Evolutionary conservation across 2,329 filamentous ascomycete species (phyloP).

Genomic region (Trichoderma afroharzianum): DNA sequence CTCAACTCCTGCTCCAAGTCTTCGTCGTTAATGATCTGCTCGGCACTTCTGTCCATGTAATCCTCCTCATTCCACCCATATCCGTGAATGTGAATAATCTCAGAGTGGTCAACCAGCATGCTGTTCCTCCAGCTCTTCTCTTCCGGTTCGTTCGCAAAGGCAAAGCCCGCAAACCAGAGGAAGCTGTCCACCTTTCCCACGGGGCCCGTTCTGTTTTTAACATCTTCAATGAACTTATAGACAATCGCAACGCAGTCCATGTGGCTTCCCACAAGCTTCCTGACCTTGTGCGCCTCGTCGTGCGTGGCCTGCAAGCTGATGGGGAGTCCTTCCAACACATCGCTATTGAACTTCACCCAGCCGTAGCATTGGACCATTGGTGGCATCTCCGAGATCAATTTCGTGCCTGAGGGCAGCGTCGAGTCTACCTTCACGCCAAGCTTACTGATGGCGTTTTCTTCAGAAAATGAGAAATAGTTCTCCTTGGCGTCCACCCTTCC

Average conservation of each 20-base stretch:
- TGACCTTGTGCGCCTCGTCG: not conserved
- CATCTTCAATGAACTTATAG: slow-evolving; percentile 13
- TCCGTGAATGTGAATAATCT: not conserved
- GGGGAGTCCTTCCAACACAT: not conserved
- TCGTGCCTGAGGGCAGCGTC: not conserved
- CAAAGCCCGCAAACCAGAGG: slow-evolving; percentile 11
- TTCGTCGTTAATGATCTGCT: not conserved
- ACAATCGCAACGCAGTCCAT: not conserved
- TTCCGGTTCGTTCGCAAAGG: not conserved
- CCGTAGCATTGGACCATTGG: slow-evolving; percentile 8
- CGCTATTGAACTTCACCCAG: slow-evolving; percentile 12
- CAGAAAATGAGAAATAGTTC: not conserved
- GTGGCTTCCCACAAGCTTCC: not conserved
- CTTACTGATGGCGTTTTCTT: not conserved
- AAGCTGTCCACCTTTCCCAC: slow-evolving; percentile 8
- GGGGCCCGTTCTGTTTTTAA: not conserved
- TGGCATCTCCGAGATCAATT: not conserved
- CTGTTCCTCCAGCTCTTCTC: slow-evolving; percentile 4
- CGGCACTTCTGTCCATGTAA: not conserved
- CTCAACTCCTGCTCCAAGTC: too few relatives aligned
- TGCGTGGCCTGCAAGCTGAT: not conserved
- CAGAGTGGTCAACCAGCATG: slow-evolving; percentile 1
- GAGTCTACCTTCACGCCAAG: too few relatives aligned
- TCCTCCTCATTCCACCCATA: not conserved
- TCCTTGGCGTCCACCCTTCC: not conserved